Conservation (phyloP, 2,329 filamentous ascomycete genomes). For the Nannizzia gypsea region DNA sequence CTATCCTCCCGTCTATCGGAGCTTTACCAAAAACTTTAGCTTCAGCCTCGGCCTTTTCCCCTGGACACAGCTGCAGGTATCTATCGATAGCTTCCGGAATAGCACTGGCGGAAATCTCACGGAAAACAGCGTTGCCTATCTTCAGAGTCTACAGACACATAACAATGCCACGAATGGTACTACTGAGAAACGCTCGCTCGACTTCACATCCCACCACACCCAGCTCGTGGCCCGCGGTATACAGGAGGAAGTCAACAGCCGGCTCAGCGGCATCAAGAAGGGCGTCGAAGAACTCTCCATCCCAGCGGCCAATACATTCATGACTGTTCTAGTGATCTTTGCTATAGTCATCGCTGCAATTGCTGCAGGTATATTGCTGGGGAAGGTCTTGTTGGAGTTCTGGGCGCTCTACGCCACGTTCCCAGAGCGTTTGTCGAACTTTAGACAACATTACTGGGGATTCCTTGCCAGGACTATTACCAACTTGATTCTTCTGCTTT, state of each 20-base stretch:
- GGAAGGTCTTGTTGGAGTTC: slow-evolving; percentile 81
- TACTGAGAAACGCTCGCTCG: slow-evolving; percentile 45
- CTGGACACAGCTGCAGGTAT: slow-evolving; percentile 65
- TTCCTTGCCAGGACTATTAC: slow-evolving; percentile 81
- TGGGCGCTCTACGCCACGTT: slow-evolving; percentile 88
- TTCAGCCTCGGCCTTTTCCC: slow-evolving; percentile 78
- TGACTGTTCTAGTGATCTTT: slow-evolving; percentile 84
- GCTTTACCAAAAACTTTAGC: slow-evolving; percentile 83
- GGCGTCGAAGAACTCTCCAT: slow-evolving; percentile 77
- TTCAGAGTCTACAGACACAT: slow-evolving; percentile 63
- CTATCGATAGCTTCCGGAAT: slow-evolving; percentile 73
- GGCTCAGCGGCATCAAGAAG: slow-evolving; percentile 64
- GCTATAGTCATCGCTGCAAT: slow-evolving; percentile 76
- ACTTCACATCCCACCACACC: slow-evolving; percentile 38
- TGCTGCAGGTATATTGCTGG: slow-evolving; percentile 70
- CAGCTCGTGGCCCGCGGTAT: slow-evolving; percentile 35
- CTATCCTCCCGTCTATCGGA: slow-evolving; percentile 77
- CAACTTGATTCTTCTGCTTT: slow-evolving; percentile 78
- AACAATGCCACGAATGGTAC: slow-evolving; percentile 44
- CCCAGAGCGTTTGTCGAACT: slow-evolving; percentile 64
- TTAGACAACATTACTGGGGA: slow-evolving; percentile 95
- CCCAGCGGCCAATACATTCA: slow-evolving; percentile 83
- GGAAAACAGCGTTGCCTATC: slow-evolving; percentile 59
- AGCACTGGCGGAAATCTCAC: slow-evolving; percentile 80
- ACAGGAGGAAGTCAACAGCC: slow-evolving; percentile 33